These are phyloP conservation scores for Citrus maxima DNA, from an alignment of 345 rosid genomes.

Conservation along the genomic window DNA sequence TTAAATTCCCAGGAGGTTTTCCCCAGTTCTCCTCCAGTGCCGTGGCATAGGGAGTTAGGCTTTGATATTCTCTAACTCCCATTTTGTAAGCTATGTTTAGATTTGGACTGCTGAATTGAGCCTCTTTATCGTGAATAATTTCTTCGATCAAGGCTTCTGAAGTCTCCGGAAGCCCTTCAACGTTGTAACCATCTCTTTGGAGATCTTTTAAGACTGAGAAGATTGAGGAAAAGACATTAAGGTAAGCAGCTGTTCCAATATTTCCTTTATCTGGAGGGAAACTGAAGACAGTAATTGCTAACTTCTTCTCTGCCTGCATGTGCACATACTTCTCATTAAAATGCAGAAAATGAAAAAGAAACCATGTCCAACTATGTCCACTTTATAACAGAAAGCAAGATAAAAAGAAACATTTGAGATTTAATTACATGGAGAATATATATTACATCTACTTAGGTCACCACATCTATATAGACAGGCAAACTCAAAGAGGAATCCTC, in stretches of 20 bases:
- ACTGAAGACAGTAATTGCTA: slow-evolving; percentile 97
- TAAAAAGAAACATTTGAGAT: neutral
- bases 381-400: neutral
- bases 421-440: neutral
- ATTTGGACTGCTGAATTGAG: slow-evolving; percentile 96
- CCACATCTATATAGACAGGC: neutral
- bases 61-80: slow-evolving; percentile 86
- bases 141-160: slow-evolving; percentile 92
- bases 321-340: slow-evolving; percentile 15
- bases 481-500: neutral
- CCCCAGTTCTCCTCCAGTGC: slow-evolving; percentile 99
- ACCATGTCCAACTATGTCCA: neutral
- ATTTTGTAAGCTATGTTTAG: slow-evolving; percentile 88
- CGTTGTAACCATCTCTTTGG: slow-evolving; percentile 75
- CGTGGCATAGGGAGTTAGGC: slow-evolving; percentile 74
- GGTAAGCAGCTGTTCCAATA: slow-evolving; percentile 94
- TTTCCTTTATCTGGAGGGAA: slow-evolving; percentile 99
- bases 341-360: neutral
- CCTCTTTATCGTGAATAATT: slow-evolving; percentile 91
- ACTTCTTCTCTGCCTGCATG: slow-evolving; percentile 78
- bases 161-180: slow-evolving; percentile 90
- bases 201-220: slow-evolving; percentile 85
- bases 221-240: slow-evolving; percentile 91
- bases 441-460: neutral
- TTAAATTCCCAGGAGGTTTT: slow-evolving; percentile 91